Conservation (phyloP, 2,329 filamentous ascomycete genomes). For the Hypoxylon sp. region DNA sequence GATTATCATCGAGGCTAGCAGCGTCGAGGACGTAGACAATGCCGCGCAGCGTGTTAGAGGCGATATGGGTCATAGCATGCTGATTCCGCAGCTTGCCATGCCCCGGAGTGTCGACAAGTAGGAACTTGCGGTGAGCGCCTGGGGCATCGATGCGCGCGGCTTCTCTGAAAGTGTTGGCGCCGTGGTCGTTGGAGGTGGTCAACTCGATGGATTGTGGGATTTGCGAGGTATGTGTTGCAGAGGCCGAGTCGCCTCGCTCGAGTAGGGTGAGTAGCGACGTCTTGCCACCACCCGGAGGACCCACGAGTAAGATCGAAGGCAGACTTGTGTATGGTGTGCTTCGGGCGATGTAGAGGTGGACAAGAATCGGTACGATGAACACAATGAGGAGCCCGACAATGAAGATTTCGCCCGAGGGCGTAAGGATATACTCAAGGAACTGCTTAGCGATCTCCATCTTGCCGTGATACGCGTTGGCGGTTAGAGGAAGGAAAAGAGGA, state of each 20-base stretch:
- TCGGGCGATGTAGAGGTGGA: conserved; percentile 82
- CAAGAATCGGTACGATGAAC: conserved; percentile 79
- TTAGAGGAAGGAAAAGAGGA: background rate
- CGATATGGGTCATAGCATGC: conserved; percentile 68
- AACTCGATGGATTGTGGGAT: conserved; percentile 67
- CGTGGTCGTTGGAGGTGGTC: conserved; percentile 64
- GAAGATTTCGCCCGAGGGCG: conserved; percentile 74
- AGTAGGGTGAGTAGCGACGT: conserved; percentile 86
- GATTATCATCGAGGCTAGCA: conserved; percentile 72
- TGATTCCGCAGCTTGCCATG: conserved; percentile 91
- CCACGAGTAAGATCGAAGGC: conserved; percentile 84
- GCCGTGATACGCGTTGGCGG: conserved; percentile 4
- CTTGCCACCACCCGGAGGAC: conserved; percentile 88
- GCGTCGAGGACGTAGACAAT: conserved; percentile 94
- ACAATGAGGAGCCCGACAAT: conserved; percentile 78
- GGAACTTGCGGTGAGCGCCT: conserved; percentile 76
- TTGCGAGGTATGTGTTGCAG: conserved; percentile 71
- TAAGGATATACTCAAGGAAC: conserved; percentile 68
- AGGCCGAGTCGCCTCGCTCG: conserved; percentile 66
- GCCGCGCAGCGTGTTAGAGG: conserved; percentile 60
- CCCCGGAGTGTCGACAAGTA: conserved; percentile 90
- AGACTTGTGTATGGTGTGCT: conserved; percentile 75
- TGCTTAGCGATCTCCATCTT: conserved; percentile 59
- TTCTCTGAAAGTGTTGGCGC: conserved; percentile 63
- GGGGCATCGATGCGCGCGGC: conserved; percentile 69